A percentile compares a stretch with the other conserved stretches of the same genome.
Evolutionary conservation across 2,329 filamentous ascomycete species (phyloP).

Genomic region (Diplocarpon mali): DNA sequence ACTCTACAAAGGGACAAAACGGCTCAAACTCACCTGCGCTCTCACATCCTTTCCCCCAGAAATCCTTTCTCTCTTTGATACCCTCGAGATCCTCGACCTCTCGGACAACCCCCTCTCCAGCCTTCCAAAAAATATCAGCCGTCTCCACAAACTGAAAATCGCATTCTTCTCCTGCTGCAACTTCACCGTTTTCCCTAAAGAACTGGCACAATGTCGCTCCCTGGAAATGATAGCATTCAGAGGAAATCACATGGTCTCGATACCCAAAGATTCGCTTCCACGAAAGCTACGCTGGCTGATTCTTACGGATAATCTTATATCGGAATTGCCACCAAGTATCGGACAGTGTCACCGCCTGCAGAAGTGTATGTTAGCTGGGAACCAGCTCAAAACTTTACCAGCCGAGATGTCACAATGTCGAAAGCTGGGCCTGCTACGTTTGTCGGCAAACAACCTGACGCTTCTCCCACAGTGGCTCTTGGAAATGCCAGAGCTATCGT

Average conservation of each 20-base stretch:
- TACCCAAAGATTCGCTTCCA: constrained; percentile 34
- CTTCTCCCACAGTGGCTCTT: constrained; percentile 35
- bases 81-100: constrained; percentile 37
- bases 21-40: constrained; percentile 21
- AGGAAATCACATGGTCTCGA: constrained; percentile 33
- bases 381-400: constrained; percentile 32
- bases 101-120: constrained; percentile 33
- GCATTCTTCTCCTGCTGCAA: constrained; percentile 37
- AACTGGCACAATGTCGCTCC: constrained; percentile 32
- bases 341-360: constrained; percentile 33
- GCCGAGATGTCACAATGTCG: constrained; percentile 33
- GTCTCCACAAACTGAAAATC: constrained; percentile 34
- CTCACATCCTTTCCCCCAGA: constrained; percentile 29
- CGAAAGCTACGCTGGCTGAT: constrained; percentile 36
- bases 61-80: constrained; percentile 32
- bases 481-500: constrained; percentile 34
- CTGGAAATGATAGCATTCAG: constrained; percentile 41
- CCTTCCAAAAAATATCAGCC: constrained; percentile 31
- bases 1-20: constrained; percentile 20
- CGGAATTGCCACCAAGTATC: constrained; percentile 31
- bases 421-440: constrained; percentile 33
- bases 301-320: constrained; percentile 35
- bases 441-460: constrained; percentile 33
- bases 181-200: constrained; percentile 33
- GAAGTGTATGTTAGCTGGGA: constrained; percentile 40